Evolutionary conservation across 164 flowering plant genomes (phyloP).

Genomic region (Magnolia changhungtana): DNA sequence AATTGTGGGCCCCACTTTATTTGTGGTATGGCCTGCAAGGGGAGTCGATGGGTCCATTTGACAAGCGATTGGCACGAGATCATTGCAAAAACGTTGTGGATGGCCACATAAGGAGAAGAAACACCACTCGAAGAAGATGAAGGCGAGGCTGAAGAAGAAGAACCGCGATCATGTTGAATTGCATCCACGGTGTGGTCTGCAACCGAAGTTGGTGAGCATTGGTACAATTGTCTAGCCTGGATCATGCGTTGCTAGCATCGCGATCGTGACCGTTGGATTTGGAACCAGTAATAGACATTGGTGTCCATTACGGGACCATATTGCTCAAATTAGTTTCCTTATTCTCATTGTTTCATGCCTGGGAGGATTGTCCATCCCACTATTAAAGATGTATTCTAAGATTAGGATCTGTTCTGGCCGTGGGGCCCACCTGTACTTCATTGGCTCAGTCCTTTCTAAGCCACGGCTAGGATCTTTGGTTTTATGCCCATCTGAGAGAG

Average conservation of each 20-base stretch:
- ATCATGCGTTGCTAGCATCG: conserved; percentile 4
- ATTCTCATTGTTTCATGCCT: conserved; percentile 89
- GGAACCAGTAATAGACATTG: conserved; percentile 31
- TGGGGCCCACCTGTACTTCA: conserved; percentile 90
- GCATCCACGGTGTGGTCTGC: too few species aligned
- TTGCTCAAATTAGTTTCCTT: conserved; percentile 68
- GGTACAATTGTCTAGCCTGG: conserved; percentile 14
- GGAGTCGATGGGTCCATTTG: conserved; percentile 21
- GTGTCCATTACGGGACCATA: conserved; percentile 91
- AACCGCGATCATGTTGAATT: too few species aligned
- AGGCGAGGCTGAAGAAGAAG: too few species aligned
- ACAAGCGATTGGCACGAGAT: conserved; percentile 31
- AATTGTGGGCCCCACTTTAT: too few species aligned
- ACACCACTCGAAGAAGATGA: conserved; percentile 19
- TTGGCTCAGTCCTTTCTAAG: conserved; percentile 32
- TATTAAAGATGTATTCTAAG: conserved; percentile 92
- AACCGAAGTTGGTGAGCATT: too few species aligned
- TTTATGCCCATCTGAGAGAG: conserved; percentile 6
- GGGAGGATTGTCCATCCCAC: conserved; percentile 96
- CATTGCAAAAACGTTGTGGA: conserved; percentile 1
- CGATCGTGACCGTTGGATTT: conserved; percentile 17
- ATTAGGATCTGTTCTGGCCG: conserved; percentile 93
- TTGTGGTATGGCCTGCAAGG: too few species aligned
- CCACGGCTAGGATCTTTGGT: conserved; percentile 18
- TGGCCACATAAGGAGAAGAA: conserved; percentile 12